Percentiles rank a stretch among this genome's conserved stretches.
phyloP scores from a whole-genome alignment of 805 yeast species.

The Kodamaea restingae region DNA sequence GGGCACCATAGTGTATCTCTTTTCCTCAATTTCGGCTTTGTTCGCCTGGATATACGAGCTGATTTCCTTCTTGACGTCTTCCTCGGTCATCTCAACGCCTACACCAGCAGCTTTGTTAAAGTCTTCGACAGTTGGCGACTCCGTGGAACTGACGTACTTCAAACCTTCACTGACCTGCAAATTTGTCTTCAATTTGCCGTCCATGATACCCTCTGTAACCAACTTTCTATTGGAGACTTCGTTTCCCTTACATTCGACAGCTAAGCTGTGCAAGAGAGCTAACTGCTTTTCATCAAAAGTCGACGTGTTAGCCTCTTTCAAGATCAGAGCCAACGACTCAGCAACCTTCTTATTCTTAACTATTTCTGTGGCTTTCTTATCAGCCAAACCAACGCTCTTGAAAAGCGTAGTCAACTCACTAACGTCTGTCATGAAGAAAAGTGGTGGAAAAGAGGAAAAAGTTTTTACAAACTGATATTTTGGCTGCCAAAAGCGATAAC shows the following conservation, averaged over 20 bases:
- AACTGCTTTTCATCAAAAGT: conserved; percentile 56
- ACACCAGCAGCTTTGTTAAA: conserved; percentile 70
- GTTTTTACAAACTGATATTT: neutral
- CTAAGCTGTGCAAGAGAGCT: conserved; percentile 71
- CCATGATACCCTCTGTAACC: conserved; percentile 58
- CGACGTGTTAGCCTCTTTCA: conserved; percentile 37
- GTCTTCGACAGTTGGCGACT: conserved; percentile 41
- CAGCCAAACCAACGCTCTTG: conserved; percentile 59
- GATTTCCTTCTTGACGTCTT: conserved; percentile 58
- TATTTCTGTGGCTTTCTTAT: conserved; percentile 73
- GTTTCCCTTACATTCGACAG: conserved; percentile 64
- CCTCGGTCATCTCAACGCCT: conserved; percentile 68
- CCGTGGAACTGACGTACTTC: conserved; percentile 59
- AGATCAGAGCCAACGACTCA: conserved; percentile 57
- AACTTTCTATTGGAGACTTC: conserved; percentile 45
- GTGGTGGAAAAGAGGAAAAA: neutral
- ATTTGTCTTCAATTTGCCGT: conserved; percentile 59
- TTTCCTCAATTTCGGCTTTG: conserved; percentile 55
- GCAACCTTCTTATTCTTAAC: conserved; percentile 83
- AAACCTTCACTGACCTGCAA: conserved; percentile 79
- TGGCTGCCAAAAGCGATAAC: conserved; percentile 2
- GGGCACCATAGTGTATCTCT: conserved; percentile 79
- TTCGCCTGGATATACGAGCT: conserved; percentile 54
- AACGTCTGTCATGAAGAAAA: conserved; percentile 3
- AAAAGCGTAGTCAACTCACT: conserved; percentile 36